Percentiles rank a stretch among this genome's conserved stretches.
Evolutionary conservation across 108 stramenopile genomes (phyloP).

Genomic region (Skeletonema menzelii): DNA sequence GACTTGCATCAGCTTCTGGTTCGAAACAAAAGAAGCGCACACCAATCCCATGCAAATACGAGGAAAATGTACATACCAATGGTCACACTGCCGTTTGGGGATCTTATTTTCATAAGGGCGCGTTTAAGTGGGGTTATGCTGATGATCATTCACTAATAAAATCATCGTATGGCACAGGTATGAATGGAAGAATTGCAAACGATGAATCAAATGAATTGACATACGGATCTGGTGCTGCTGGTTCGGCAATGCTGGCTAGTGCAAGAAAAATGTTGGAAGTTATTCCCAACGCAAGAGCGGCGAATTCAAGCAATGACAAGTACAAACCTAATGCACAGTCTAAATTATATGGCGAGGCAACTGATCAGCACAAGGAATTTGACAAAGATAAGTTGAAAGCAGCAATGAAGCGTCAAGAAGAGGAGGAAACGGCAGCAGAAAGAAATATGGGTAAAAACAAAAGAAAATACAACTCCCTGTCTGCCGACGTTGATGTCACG

Average conservation of each 20-base stretch:
- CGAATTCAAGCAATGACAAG: constrained; percentile 8
- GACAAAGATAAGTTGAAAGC: constrained; percentile 82
- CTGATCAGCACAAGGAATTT: constrained; percentile 61
- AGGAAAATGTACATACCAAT: constrained; percentile 90
- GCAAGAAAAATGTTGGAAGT: constrained; percentile 86
- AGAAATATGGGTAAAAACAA: constrained; percentile 51
- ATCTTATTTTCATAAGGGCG: constrained; percentile 90
- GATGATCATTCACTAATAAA: constrained; percentile 94
- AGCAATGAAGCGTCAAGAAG: constrained; percentile 61
- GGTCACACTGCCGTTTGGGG: constrained; percentile 98
- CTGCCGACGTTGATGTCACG: constrained; percentile 81
- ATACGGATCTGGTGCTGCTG: constrained; percentile 78
- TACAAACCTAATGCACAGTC: constrained; percentile 59
- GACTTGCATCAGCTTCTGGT: constrained; percentile 49
- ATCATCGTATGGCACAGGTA: constrained; percentile 94
- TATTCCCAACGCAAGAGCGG: constrained; percentile 33
- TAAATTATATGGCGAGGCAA: constrained; percentile 86
- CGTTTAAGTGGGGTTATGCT: constrained; percentile 94
- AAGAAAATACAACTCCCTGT: constrained; percentile 89
- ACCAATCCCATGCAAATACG: constrained; percentile 90
- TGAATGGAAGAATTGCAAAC: constrained; percentile 89
- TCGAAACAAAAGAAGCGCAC: constrained; percentile 37
- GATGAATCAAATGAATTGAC: constrained; percentile 84
- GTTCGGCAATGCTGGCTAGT: constrained; percentile 79
- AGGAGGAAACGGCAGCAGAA: constrained; percentile 41